Evolutionary conservation across 1,139 yeast species (phyloP), one percentile per base, ranked within the genome.

Genomic region (Debaryomyces singareniensis): DNA sequence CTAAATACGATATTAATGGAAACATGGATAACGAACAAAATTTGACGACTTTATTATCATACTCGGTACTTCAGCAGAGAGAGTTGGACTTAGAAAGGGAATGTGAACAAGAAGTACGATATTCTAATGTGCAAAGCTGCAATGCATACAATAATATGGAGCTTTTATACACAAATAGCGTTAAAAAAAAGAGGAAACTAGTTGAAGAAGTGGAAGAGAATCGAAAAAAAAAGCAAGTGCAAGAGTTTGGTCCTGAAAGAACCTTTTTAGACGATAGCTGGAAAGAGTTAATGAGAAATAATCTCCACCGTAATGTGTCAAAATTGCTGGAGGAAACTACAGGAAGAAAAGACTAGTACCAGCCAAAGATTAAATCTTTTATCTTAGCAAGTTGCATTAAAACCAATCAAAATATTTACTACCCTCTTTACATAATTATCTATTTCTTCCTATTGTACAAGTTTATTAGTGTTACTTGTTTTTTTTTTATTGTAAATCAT

Each of bases 401-500:
- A n/a, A n/a, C n/a, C n/a, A n/a, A 18, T 18, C 21, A 18, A 9
- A 9, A 18, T n/a, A 9, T 18, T n/a, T 9, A 9, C n/a, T 18
- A 9, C n/a, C n/a, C 21, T 18, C 21, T 18, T 18, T 18, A 18
- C 21, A 18, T n/a, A n/a, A 18, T 9, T n/a, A 18, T 18, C 21
- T 9, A 18, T 18, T 18, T 9, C 21, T 18, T 18, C 21, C n/a
- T 18, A 18, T n/a, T n/a, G 7, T 13, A 23, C 7, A 9, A 23
- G 25, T 23, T n/a, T n/a, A 12, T 10, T 13, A 6, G 9, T 7
- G 7, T 7, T 9, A 12, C 13, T 23, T 20, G 29, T 21, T 6
- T 27, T 18, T 38, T 40, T 43, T 56, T 71, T 74, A 42, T 77
- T 84, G 47, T 72, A 79, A 42, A 76, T 74, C 58, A 71, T 62